A percentile compares a stretch with the other conserved stretches of the same genome.
These are phyloP conservation scores for Pseudofabraea citricarpa DNA, from an alignment of 2,329 filamentous ascomycete species.

Conservation along the genomic window DNA sequence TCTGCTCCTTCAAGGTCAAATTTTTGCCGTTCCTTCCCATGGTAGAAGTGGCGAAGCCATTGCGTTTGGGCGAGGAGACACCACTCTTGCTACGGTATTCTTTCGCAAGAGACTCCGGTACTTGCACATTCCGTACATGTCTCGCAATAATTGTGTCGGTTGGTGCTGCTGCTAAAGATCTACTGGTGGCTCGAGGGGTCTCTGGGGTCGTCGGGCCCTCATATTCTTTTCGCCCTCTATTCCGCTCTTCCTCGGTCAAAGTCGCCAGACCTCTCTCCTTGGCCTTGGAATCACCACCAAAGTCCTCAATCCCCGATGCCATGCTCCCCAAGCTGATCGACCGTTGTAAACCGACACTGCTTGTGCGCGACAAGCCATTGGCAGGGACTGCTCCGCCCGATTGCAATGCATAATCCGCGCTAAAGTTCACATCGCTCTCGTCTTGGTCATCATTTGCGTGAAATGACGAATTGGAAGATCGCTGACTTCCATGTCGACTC, in stretches of 20 bases:
- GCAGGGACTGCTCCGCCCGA: constrained; percentile 70
- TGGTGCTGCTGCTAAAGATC: constrained; percentile 56
- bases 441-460: constrained; percentile 48
- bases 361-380: constrained; percentile 42
- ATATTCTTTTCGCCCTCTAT: constrained; percentile 41
- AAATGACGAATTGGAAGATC: constrained; percentile 57
- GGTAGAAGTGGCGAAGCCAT: constrained; percentile 43
- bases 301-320: constrained; percentile 66
- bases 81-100: constrained; percentile 78
- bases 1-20: constrained; percentile 93
- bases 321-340: constrained; percentile 88
- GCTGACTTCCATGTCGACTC: constrained; percentile 48
- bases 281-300: constrained; percentile 23
- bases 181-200: constrained; percentile 63
- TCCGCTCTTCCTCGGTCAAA: constrained; percentile 53
- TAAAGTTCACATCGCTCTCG: constrained; percentile 67
- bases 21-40: constrained; percentile 57
- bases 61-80: constrained; percentile 53
- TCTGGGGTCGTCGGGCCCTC: constrained; percentile 45
- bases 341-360: constrained; percentile 58
- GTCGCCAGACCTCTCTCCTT: constrained; percentile 46
- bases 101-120: constrained; percentile 81
- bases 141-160: constrained; percentile 87
- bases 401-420: constrained; percentile 76
- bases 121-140: constrained; percentile 84